A percentile compares a stretch with the other conserved stretches of the same genome.
These are phyloP conservation scores for Lyophyllum atratum DNA, from an alignment of 768 basidiomycete species.

Conservation along the genomic window DNA sequence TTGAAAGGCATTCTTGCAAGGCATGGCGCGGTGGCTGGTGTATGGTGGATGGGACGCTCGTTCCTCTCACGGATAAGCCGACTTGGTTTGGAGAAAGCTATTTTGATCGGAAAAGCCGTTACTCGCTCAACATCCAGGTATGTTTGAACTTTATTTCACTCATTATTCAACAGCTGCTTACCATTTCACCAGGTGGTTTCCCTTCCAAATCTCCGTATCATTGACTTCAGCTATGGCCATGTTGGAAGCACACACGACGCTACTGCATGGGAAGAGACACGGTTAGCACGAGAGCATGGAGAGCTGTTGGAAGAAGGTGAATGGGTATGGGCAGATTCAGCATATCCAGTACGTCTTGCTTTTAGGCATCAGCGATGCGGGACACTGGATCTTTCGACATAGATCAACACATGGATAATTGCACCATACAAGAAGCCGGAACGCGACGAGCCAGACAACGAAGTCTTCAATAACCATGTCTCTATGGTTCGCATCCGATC, in stretches of 20 bases:
- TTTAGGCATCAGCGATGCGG: not conserved
- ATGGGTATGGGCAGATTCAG: conserved; percentile 40
- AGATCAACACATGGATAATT: conserved; percentile 24
- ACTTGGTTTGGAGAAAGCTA: conserved; percentile 25
- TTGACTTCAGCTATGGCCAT: conserved; percentile 32
- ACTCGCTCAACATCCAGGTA: conserved; percentile 21
- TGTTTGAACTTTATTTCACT: not conserved
- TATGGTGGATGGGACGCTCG: conserved; percentile 21
- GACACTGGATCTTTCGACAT: not conserved
- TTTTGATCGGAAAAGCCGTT: conserved; percentile 28
- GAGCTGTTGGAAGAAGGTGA: conserved; percentile 27
- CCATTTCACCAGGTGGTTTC: conserved; percentile 25
- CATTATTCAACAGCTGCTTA: no score
- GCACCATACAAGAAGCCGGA: conserved; percentile 31
- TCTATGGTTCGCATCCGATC: conserved; percentile 35
- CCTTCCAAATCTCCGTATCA: conserved; percentile 35
- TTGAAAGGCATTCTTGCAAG: conserved; percentile 19
- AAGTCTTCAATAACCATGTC: conserved; percentile 34
- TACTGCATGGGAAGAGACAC: conserved; percentile 27
- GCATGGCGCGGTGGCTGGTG: conserved; percentile 22
- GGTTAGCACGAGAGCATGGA: conserved; percentile 16
- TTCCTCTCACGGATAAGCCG: conserved; percentile 18
- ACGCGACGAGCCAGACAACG: conserved; percentile 22
- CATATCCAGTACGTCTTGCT: conserved; percentile 38
- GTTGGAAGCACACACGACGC: conserved; percentile 34